Base-by-base conservation (phyloP, 1,284 basidiomycete species). In the Pyrrhoderma noxium region DNA sequence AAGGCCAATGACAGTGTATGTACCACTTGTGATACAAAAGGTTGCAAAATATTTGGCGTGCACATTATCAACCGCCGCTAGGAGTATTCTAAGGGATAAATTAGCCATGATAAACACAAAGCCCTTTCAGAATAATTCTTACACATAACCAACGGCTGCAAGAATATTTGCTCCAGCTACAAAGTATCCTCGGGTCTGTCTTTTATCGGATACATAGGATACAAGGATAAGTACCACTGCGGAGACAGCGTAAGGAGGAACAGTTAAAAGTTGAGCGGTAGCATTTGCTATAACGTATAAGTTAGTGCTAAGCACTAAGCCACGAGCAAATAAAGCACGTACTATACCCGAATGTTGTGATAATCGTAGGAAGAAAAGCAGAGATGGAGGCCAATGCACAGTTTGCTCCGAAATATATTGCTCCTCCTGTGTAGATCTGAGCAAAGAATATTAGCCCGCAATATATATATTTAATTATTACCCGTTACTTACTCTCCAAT, bases 351-450 rank as follows among this genome's bases (percentile, higher is more conserved):
- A 89, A 79, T 0, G 82, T 85, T 46, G 74, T 76, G 56, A 91
- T 79, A 60, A 92, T 90, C 0, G 89, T 92, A 0, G 90, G 90
- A 19, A 93, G 68, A 69, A 93, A 93, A 0, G 88, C 90, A 2
- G 83, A 82, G 42, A 89, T 83, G 2, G 83, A 85, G 8, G 86
- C 85, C 1, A 92, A 72, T 1, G 84, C 82, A 50, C 82, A 77
- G 64, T 93, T 93, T 54, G 88, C 70, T 21, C 84, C 86, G 56
- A 88, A 89, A 64, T 86, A 88, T 46, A 85, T 77, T 14, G 80
- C 67, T 0, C 82, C 80, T 19, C 73, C 82, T 4, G 69, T 57
- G 56, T 85, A 85, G 19, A 84, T 69, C 80, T 84, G 19, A 7
- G 19, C 18, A 50, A 22, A 11, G 8, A n/a, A n/a, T 8, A 11